phyloP scores from a whole-genome alignment of 108 stramenopile species.

The Conticribra guillardii region DNA sequence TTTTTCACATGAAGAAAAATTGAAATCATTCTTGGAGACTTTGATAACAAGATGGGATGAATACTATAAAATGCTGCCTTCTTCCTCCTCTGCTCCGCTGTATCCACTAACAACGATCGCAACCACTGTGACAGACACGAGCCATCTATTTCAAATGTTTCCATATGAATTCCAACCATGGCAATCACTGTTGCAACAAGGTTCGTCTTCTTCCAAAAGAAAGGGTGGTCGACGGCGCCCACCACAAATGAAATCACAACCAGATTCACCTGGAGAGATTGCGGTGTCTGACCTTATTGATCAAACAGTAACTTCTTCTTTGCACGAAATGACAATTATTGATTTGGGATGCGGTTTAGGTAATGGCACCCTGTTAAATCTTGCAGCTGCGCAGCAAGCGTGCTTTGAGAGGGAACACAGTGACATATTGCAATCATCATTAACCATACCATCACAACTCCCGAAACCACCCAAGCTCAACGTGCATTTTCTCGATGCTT shows the following conservation, averaged over 20 bases:
- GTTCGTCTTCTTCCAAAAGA: not conserved
- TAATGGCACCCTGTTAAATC: slow-evolving; percentile 35
- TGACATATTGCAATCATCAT: not conserved
- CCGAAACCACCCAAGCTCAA: slow-evolving; percentile 16
- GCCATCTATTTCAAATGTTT: slow-evolving; percentile 38
- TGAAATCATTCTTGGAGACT: slow-evolving; percentile 2
- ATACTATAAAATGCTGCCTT: slow-evolving; percentile 11
- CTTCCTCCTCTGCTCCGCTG: not conserved
- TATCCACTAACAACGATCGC: not conserved
- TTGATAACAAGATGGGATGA: slow-evolving; percentile 16
- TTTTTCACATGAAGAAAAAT: not conserved
- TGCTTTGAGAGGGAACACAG: not conserved
- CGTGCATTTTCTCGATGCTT: slow-evolving; percentile 35
- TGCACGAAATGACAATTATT: slow-evolving; percentile 27
- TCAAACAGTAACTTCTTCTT: not conserved
- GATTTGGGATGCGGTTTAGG: slow-evolving; percentile 44
- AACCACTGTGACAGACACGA: not conserved
- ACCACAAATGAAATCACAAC: not conserved
- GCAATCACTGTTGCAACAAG: slow-evolving; percentile 16
- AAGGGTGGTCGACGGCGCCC: slow-evolving; percentile 4
- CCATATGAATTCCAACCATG: slow-evolving; percentile 32
- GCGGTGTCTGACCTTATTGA: not conserved
- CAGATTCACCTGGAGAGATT: not conserved
- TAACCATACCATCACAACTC: not conserved
- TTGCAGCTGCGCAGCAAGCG: slow-evolving; percentile 10